These are phyloP conservation scores for Ganoderma boninense DNA, from an alignment of 1,284 basidiomycete species.

Conservation along the genomic window DNA sequence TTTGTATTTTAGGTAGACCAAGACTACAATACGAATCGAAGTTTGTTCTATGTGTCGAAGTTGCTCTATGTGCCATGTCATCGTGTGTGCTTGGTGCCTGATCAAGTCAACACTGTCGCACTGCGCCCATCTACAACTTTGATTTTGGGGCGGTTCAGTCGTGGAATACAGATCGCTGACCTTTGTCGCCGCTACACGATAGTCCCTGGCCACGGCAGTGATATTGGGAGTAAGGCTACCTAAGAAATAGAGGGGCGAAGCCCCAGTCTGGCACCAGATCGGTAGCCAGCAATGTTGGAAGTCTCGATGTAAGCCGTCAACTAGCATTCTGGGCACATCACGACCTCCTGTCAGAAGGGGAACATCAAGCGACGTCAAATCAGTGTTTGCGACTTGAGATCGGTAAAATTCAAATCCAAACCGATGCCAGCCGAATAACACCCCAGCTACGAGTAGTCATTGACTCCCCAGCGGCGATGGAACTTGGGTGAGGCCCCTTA, in stretches of 20 bases:
- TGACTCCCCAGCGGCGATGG: too few species aligned
- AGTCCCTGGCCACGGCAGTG: too few species aligned
- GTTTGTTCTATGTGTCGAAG: too few species aligned
- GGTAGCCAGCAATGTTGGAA: background rate
- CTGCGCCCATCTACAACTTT: too few species aligned
- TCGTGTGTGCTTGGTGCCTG: background rate
- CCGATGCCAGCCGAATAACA: background rate
- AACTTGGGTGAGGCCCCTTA: background rate
- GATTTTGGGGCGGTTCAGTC: too few species aligned
- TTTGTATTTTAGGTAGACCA: background rate
- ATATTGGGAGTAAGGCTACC: too few species aligned
- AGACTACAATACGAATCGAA: background rate
- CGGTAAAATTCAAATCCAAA: background rate
- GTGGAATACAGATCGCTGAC: too few species aligned
- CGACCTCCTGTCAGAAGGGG: background rate
- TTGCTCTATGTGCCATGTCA: background rate
- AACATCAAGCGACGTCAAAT: background rate
- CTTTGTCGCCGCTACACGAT: too few species aligned
- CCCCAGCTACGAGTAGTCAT: background rate
- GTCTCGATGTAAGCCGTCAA: background rate
- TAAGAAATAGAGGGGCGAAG: too few species aligned
- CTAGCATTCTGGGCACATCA: background rate
- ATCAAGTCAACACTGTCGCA: too few species aligned
- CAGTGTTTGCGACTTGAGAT: background rate
- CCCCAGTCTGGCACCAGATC: background rate